A percentile compares a stretch with the other conserved stretches of the same genome.
Conservation (phyloP, 2,329 filamentous ascomycete species). For the Alternaria novae-zelandiae region DNA sequence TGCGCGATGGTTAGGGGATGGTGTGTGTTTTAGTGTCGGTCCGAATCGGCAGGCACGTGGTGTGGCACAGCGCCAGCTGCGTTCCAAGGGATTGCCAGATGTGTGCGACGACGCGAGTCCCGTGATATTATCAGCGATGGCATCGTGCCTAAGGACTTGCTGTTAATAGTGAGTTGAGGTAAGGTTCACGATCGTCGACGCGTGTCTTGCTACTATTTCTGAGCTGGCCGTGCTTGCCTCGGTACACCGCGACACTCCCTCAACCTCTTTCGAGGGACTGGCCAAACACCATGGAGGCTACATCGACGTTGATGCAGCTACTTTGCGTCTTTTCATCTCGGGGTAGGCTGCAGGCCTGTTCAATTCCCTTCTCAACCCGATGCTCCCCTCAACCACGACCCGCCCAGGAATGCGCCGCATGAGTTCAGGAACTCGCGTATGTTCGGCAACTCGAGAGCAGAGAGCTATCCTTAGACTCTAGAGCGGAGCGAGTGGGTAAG, state of each 20-base stretch:
- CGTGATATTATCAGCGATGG: no score
- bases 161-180: neutral
- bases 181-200: neutral
- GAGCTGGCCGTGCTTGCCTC: neutral
- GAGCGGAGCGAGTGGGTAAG: neutral
- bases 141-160: no score
- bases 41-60: neutral
- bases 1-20: slow-evolving; percentile 1
- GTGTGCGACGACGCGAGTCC: neutral
- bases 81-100: neutral
- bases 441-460: neutral
- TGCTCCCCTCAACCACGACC: neutral
- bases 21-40: neutral
- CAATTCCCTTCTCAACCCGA: neutral
- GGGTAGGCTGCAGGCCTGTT: neutral
- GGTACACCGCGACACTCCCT: neutral
- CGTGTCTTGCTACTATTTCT: neutral
- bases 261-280: no score
- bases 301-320: no score
- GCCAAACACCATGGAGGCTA: no score
- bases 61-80: neutral
- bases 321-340: no score
- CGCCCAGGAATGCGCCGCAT: neutral
- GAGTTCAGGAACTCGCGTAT: neutral
- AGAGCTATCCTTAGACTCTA: neutral